phyloP scores from a whole-genome alignment of 768 basidiomycete genomes.

The Lactifluus pinguis region DNA sequence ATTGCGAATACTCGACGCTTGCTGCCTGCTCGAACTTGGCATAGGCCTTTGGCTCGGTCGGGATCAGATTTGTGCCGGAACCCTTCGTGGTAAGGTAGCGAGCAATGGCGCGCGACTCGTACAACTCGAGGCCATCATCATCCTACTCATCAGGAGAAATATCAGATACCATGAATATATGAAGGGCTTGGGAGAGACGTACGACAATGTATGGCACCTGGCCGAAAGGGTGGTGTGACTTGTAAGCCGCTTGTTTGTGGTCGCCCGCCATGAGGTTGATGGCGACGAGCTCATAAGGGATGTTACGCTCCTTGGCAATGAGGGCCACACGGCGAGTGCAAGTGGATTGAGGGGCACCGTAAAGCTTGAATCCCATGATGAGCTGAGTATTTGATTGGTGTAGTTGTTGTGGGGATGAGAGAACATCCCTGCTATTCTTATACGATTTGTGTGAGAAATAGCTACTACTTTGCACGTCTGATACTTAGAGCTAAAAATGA shows the following conservation, averaged over 20 bases:
- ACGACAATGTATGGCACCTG: conserved; percentile 9
- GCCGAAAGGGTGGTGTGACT: conserved; percentile 12
- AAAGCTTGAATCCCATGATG: conserved; percentile 1
- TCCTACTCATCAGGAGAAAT: background rate
- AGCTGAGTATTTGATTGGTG: background rate
- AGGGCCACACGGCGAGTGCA: conserved; percentile 10
- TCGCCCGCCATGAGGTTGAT: background rate
- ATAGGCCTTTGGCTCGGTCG: conserved; percentile 19
- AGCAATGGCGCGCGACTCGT: conserved; percentile 24
- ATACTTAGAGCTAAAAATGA: too few relatives aligned
- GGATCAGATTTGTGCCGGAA: conserved; percentile 19
- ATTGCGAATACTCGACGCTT: conserved; percentile 22
- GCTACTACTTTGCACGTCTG: too few relatives aligned
- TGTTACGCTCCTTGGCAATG: conserved; percentile 3
- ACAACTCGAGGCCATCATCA: conserved; percentile 25
- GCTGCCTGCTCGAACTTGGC: conserved; percentile 25
- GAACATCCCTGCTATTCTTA: too few relatives aligned
- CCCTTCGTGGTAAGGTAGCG: conserved; percentile 22
- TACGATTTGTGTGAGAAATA: too few relatives aligned
- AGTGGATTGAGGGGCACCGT: background rate
- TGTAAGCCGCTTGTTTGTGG: background rate
- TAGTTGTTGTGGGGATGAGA: background rate
- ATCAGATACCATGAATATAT: background rate
- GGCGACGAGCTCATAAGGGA: background rate
- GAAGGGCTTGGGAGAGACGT: background rate